Conservation (phyloP, 2,329 filamentous ascomycete genomes). For the Exophiala sp. region DNA sequence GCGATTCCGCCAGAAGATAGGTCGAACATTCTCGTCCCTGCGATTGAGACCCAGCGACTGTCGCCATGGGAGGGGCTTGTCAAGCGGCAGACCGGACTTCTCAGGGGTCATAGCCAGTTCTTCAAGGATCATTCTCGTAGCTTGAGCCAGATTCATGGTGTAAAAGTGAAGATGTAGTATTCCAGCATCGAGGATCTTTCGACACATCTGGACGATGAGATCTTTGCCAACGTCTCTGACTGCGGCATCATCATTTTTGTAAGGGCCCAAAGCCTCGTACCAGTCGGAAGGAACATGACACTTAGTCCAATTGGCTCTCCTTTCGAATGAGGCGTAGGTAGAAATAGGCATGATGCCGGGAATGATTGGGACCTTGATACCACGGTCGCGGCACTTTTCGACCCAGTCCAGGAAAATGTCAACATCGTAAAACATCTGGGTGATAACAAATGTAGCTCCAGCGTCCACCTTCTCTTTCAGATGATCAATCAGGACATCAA, state of each 20-base stretch:
- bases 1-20: slow-evolving; percentile 97
- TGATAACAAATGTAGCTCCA: slow-evolving; percentile 89
- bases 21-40: slow-evolving; percentile 89
- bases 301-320: slow-evolving; percentile 87
- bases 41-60: slow-evolving; percentile 87
- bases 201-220: slow-evolving; percentile 85
- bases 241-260: slow-evolving; percentile 94
- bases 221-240: slow-evolving; percentile 86
- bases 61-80: slow-evolving; percentile 93
- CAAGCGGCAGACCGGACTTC: slow-evolving; percentile 65
- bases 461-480: slow-evolving; percentile 96
- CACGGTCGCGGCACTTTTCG: slow-evolving; percentile 75
- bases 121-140: slow-evolving; percentile 89
- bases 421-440: slow-evolving; percentile 99
- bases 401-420: slow-evolving; percentile 95
- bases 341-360: slow-evolving; percentile 92
- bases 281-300: slow-evolving; percentile 77
- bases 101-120: slow-evolving; percentile 81
- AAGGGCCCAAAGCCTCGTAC: slow-evolving; percentile 77
- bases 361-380: slow-evolving; percentile 78
- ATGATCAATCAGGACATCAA: slow-evolving; percentile 81
- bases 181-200: slow-evolving; percentile 75
- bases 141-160: slow-evolving; percentile 97
- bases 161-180: slow-evolving; percentile 95
- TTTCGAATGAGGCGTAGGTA: slow-evolving; percentile 88